Evolutionary conservation across 306 rosid genomes (phyloP), one percentile per base, ranked within the genome.

Genomic region (Vicia sativa): DNA sequence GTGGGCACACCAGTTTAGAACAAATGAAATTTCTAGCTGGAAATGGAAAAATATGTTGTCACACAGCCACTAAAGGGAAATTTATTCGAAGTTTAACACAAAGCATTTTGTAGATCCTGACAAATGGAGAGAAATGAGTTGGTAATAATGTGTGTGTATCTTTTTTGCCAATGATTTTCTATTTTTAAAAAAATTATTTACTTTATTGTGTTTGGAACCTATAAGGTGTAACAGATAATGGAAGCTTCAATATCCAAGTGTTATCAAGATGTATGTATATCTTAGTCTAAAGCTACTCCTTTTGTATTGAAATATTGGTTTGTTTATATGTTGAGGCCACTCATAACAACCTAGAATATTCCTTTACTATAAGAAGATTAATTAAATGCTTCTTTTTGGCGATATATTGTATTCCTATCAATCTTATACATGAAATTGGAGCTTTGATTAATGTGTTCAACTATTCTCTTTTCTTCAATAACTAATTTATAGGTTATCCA

Each of bases 111-210:
- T 74, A 78, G 76, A 80, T 82, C 78, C 74, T 81, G 95, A 87
- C 92, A 82, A 79, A 77, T 82, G 64, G 71, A 81, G 63, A 71
- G 71, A 69, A 66, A 84, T 81, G 84, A 76, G 88, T 87, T 82
- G 80, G 82, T 79, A 62, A 82, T 86, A 68, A 82, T 78, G 72
- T 65, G 83, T 67, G 3, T 16, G 50, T 67, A 48, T 74, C 76
- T 50, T 72, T 70, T 62, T 60, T 21, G 43, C 41, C 37, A 49
- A 74, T 79, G 38, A 28, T 46, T 74, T 80, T 37, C 35, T 26
- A 37, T 21, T 50, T 3, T 9, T 4, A 18, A 53, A 75, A 71
- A 66, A 59, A 59, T 52, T 81, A 43, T 83, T 57, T 81, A 78
- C 80, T 83, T 82, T 85, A 62, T 80, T 53, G 39, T 68, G 65